phyloP scores from a whole-genome alignment of 139 green algal genomes.

The Desmodesmus armatus region DNA sequence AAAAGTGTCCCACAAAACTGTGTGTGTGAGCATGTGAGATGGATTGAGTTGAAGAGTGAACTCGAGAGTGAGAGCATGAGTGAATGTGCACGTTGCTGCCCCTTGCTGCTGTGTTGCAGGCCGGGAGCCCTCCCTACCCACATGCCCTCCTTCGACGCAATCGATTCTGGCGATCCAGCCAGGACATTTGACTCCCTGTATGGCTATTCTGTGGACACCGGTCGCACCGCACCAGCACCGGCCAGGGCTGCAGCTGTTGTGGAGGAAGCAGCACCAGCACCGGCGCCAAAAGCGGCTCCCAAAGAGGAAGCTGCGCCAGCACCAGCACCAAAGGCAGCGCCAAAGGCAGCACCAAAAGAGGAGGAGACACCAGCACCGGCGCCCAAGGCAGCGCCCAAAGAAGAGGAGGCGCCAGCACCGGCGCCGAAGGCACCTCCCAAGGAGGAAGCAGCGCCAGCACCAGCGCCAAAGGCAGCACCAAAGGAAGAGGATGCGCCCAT shows the following conservation, averaged over 20 bases:
- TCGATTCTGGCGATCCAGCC: not conserved
- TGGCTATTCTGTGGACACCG: not conserved
- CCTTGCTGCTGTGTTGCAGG: constrained; percentile 6
- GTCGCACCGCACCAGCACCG: not conserved
- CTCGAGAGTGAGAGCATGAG: not conserved
- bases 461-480: too few species aligned
- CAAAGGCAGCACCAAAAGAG: too few species aligned
- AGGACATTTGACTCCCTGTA: constrained; percentile 8
- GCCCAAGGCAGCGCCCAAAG: too few species aligned
- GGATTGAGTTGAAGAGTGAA: not conserved
- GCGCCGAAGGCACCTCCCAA: too few species aligned
- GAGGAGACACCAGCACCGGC: too few species aligned
- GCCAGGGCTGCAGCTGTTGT: too few species aligned
- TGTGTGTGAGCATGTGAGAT: too few species aligned
- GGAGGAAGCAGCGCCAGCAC: too few species aligned
- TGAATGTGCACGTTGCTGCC: not conserved
- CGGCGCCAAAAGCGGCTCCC: not conserved
- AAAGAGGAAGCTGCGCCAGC: not conserved
- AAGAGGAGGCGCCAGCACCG: too few species aligned
- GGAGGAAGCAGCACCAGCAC: not conserved
- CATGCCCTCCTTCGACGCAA: not conserved
- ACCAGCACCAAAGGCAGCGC: too few species aligned
- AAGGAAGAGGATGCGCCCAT: too few species aligned
- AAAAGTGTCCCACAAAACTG: too few species aligned
- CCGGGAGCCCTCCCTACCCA: not conserved